A percentile compares a stretch with the other conserved stretches of the same genome.
These are phyloP conservation scores for Monocercomonoides exilis DNA, from an alignment of 78 protist species.

Conservation along the genomic window DNA sequence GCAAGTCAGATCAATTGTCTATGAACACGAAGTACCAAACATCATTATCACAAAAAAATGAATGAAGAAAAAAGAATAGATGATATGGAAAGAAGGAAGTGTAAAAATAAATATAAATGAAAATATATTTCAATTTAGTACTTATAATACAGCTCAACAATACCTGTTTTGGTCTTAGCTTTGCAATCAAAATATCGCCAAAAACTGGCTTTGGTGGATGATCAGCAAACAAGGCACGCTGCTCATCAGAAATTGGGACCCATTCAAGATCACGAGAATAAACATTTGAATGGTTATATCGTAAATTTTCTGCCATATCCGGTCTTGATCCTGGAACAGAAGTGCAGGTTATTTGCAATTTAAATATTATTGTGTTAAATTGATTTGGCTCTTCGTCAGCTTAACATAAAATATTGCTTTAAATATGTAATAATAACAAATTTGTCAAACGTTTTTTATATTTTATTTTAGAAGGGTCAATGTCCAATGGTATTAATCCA, in stretches of 20 bases:
- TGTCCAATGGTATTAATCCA: slow-evolving; percentile 73
- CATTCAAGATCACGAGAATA: slow-evolving; percentile 51
- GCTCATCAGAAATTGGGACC: slow-evolving; percentile 72
- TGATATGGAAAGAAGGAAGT: not conserved
- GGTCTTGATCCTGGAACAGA: not conserved
- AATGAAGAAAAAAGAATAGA: too few relatives aligned
- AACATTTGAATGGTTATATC: not conserved
- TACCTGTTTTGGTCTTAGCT: slow-evolving; percentile 71
- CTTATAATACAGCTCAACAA: not conserved
- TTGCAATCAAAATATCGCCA: slow-evolving; percentile 72
- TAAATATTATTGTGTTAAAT: slow-evolving; percentile 30
- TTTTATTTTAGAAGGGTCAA: slow-evolving; percentile 58
- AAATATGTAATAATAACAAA: not conserved
- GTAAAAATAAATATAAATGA: not conserved
- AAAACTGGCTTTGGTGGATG: slow-evolving; percentile 57
- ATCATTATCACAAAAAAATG: not conserved
- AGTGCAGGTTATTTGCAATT: slow-evolving; percentile 11
- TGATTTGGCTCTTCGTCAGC: slow-evolving; percentile 20
- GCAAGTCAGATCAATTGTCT: slow-evolving; percentile 44
- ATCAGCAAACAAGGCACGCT: slow-evolving; percentile 19
- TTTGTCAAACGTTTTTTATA: not conserved
- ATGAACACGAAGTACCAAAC: not conserved
- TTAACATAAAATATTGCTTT: not conserved
- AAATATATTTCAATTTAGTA: too few relatives aligned
- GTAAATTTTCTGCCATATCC: not conserved